These are phyloP conservation scores for Mycena olivaceomarginata DNA, from an alignment of 768 basidiomycete genomes.

Conservation along the genomic window DNA sequence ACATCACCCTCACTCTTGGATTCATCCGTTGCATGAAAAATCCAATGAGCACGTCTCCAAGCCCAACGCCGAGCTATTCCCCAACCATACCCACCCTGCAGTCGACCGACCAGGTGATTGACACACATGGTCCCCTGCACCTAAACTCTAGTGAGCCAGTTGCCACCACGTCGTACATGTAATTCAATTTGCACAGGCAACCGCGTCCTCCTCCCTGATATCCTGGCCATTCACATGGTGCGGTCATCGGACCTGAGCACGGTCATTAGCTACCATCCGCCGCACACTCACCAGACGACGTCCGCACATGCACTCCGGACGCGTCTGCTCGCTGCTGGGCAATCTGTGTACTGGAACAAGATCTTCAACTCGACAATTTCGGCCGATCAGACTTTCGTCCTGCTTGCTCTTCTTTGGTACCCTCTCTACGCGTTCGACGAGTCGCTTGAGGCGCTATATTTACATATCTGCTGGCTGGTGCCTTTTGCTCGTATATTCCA, in stretches of 20 bases:
- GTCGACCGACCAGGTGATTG: conserved; percentile 61
- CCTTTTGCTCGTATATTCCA: conserved; percentile 32
- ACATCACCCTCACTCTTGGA: conserved; percentile 74
- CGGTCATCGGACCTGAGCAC: conserved; percentile 61
- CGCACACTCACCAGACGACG: conserved; percentile 56
- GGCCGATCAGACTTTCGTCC: too few species aligned
- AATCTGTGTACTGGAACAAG: conserved; percentile 66
- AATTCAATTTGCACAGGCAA: conserved; percentile 48
- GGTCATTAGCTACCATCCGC: conserved; percentile 66
- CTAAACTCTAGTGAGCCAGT: conserved; percentile 58
- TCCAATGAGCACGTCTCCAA: conserved; percentile 49
- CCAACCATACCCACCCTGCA: conserved; percentile 29
- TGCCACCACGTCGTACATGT: not conserved
- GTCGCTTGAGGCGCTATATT: too few species aligned
- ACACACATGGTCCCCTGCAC: conserved; percentile 71
- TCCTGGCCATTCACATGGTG: conserved; percentile 74
- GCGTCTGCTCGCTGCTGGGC: conserved; percentile 59
- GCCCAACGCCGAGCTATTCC: conserved; percentile 43
- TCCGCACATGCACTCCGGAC: conserved; percentile 57
- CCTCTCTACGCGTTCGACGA: too few species aligned
- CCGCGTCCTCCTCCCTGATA: conserved; percentile 63
- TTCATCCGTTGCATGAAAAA: conserved; percentile 66
- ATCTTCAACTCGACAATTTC: conserved; percentile 59
- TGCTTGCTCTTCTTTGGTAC: too few species aligned
- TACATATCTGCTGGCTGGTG: conserved; percentile 69